Conservation (phyloP, 257 asterid species). For the Linderniella brevidens region DNA sequence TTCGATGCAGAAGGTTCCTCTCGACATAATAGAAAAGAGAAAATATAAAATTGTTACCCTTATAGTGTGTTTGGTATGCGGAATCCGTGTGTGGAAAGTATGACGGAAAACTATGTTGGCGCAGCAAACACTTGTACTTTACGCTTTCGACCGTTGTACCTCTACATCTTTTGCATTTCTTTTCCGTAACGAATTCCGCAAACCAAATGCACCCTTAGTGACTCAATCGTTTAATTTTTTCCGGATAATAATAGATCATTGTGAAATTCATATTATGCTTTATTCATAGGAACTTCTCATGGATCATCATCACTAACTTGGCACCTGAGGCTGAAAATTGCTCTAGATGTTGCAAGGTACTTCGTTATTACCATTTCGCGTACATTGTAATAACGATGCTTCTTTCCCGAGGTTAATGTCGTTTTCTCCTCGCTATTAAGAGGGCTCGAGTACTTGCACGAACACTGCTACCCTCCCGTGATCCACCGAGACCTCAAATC, state of each 20-base stretch:
- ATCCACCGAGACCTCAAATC: constrained; percentile 90
- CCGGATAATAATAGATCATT: neutral
- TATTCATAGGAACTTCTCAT: constrained; percentile 41
- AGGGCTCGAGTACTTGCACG: constrained; percentile 84
- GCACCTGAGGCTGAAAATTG: constrained; percentile 86
- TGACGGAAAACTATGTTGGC: too few relatives aligned
- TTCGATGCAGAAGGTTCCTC: too few relatives aligned
- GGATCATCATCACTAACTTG: constrained; percentile 57
- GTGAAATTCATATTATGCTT: neutral
- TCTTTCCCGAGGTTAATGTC: constrained; percentile 1
- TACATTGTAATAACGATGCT: neutral
- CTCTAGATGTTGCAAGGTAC: constrained; percentile 89
- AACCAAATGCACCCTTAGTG: too few relatives aligned
- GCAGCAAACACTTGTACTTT: too few relatives aligned
- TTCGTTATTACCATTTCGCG: neutral
- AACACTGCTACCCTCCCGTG: constrained; percentile 69
- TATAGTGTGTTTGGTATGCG: too few relatives aligned
- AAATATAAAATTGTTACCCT: too few relatives aligned
- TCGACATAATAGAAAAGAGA: too few relatives aligned
- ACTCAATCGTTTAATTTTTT: too few relatives aligned
- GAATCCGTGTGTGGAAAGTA: too few relatives aligned
- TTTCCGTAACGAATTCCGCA: too few relatives aligned
- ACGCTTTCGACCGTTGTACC: too few relatives aligned
- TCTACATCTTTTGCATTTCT: too few relatives aligned
- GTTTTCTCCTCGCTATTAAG: constrained; percentile 19